Evolutionary conservation across 2,329 filamentous ascomycete genomes (phyloP).

Genomic region (Talaromyces verruculosus): DNA sequence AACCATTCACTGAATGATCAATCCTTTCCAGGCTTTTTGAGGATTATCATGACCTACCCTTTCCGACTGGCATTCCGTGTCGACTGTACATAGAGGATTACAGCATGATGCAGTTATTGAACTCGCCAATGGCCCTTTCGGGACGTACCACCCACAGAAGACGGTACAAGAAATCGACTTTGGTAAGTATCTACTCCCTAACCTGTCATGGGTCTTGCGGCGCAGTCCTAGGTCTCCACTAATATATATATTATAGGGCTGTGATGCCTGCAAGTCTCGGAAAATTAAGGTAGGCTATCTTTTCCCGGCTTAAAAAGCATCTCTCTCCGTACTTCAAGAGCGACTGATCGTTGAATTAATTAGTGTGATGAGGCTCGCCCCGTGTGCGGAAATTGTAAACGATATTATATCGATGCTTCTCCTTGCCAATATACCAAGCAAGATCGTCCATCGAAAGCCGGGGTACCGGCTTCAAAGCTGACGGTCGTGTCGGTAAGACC

Average conservation of each 20-base stretch:
- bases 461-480: not conserved
- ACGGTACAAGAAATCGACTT: constrained; percentile 17
- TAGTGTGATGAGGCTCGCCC: constrained; percentile 20
- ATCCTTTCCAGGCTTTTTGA: not conserved
- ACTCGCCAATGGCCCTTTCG: not conserved
- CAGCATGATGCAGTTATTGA: not conserved
- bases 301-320: not conserved
- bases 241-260: constrained; percentile 10
- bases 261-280: constrained; percentile 15
- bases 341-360: not conserved
- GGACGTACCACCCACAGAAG: constrained; percentile 6
- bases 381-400: constrained; percentile 18
- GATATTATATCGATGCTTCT: constrained; percentile 10
- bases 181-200: not conserved
- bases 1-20: not conserved
- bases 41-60: not conserved
- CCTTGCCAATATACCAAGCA: constrained; percentile 10
- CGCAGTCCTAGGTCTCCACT: not conserved
- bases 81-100: not conserved
- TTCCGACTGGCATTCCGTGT: not conserved
- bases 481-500: constrained; percentile 5
- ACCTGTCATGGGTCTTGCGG: not conserved
- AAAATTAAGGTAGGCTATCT: constrained; percentile 14
- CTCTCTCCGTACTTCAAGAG: not conserved
- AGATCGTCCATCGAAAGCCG: not conserved